phyloP scores from a whole-genome alignment of 2,329 filamentous ascomycete genomes.

The Penicillium nordicum region DNA sequence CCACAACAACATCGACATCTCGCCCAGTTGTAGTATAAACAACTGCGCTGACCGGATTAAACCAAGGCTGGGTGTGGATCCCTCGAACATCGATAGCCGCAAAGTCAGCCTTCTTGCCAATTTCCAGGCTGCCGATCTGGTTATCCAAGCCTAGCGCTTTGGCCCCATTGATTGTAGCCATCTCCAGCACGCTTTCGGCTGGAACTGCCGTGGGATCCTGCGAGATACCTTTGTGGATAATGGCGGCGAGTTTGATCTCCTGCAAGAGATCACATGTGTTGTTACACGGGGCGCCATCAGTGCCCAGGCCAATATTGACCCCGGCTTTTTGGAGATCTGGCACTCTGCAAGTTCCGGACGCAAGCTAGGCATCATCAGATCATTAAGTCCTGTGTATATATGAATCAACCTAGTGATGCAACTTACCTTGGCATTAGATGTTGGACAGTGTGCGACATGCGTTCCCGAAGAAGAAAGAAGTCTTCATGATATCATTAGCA shows the following conservation, averaged over 20 bases:
- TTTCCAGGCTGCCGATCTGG: constrained; percentile 35
- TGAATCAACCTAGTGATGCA: too few relatives aligned
- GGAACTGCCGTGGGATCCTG: constrained; percentile 43
- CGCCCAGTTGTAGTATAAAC: constrained; percentile 46
- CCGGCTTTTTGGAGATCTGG: constrained; percentile 44
- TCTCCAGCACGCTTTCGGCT: constrained; percentile 46
- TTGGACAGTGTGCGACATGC: too few relatives aligned
- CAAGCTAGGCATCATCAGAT: constrained; percentile 30
- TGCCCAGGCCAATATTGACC: constrained; percentile 51
- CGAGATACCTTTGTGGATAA: constrained; percentile 47
- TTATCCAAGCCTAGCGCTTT: constrained; percentile 43
- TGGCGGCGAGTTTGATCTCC: constrained; percentile 52
- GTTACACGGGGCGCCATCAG: constrained; percentile 54
- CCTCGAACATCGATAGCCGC: constrained; percentile 31
- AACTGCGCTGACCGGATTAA: constrained; percentile 40
- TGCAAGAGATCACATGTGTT: constrained; percentile 53
- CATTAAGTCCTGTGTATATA: too few relatives aligned
- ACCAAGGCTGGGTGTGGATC: constrained; percentile 40
- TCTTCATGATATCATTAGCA: too few relatives aligned
- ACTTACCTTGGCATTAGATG: too few relatives aligned
- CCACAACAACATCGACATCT: constrained; percentile 46
- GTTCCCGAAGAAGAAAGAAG: too few relatives aligned
- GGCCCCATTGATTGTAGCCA: constrained; percentile 51
- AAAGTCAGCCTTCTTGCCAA: constrained; percentile 27
- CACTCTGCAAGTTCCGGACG: constrained; percentile 49